Percentiles rank a stretch among this genome's conserved stretches.
Evolutionary conservation across 2,329 filamentous ascomycete genomes (phyloP).

Genomic region (Verticillium longisporum): DNA sequence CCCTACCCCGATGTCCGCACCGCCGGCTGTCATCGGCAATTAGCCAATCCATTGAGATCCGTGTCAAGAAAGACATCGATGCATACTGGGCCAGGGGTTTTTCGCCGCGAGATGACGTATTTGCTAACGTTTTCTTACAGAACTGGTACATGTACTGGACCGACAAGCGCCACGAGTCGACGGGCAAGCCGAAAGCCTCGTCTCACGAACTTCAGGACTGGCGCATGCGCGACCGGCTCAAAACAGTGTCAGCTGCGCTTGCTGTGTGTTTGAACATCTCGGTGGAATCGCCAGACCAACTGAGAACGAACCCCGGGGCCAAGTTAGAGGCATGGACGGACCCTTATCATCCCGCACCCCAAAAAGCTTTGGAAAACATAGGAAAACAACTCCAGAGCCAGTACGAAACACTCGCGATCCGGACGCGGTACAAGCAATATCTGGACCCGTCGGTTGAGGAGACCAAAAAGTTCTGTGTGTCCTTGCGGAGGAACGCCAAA

Average conservation of each 20-base stretch:
- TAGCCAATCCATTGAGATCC: neutral
- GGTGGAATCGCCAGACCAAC: conserved; percentile 92
- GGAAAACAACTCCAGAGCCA: conserved; percentile 94
- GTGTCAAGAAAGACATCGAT: too few relatives aligned
- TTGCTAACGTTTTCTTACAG: conserved; percentile 33
- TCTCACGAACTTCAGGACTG: conserved; percentile 74
- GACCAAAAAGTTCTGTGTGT: conserved; percentile 92
- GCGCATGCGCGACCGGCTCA: conserved; percentile 93
- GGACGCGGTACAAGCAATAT: conserved; percentile 97
- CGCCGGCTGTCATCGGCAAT: too few relatives aligned
- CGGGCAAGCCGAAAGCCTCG: conserved; percentile 72
- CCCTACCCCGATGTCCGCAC: too few relatives aligned
- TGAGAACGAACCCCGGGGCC: conserved; percentile 89
- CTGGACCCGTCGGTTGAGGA: conserved; percentile 95
- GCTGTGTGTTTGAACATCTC: conserved; percentile 96
- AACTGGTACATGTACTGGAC: conserved; percentile 99
- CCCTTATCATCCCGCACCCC: conserved; percentile 70
- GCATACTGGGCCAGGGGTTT: neutral
- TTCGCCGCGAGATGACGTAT: neutral
- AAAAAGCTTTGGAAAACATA: conserved; percentile 87
- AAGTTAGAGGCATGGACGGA: conserved; percentile 97
- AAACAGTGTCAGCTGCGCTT: conserved; percentile 92
- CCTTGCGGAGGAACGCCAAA: conserved; percentile 83
- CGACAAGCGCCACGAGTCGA: conserved; percentile 94
- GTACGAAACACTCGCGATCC: conserved; percentile 89